Percentiles rank a stretch among this genome's conserved stretches.
These are phyloP conservation scores for Colletotrichum sp. DNA, from an alignment of 2,329 filamentous ascomycete genomes.

Conservation along the genomic window DNA sequence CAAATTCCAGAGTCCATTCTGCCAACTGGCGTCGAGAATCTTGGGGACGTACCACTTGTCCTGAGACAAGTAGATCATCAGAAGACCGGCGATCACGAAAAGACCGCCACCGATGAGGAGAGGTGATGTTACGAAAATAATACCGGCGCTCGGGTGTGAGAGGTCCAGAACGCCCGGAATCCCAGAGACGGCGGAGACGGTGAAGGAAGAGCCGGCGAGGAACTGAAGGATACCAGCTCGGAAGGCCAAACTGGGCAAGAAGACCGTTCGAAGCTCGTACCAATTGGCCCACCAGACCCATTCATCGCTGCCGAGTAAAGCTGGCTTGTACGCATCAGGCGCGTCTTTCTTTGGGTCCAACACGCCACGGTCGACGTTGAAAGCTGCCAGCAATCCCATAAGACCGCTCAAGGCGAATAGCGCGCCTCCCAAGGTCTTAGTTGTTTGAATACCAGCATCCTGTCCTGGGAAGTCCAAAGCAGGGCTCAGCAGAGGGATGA, in stretches of 20 bases:
- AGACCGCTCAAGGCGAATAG: background rate
- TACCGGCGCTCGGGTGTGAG: background rate
- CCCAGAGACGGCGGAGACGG: background rate
- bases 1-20: constrained; percentile 16
- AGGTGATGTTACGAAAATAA: constrained; percentile 10
- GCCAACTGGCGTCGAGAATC: constrained; percentile 12
- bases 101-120: constrained; percentile 13
- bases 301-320: constrained; percentile 6
- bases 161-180: constrained; percentile 14
- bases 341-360: constrained; percentile 13
- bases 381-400: constrained; percentile 6
- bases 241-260: constrained; percentile 2
- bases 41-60: constrained; percentile 11
- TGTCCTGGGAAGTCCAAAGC: background rate
- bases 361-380: constrained; percentile 9
- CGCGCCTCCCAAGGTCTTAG: background rate
- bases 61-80: constrained; percentile 10
- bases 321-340: constrained; percentile 11
- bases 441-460: background rate
- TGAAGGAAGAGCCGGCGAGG: constrained; percentile 2
- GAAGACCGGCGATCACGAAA: constrained; percentile 2
- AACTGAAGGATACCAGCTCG: constrained; percentile 12
- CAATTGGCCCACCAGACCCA: constrained; percentile 8
- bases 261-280: background rate
- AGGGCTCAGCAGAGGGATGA: background rate